Base-by-base conservation (phyloP, 768 basidiomycete species). In the Pleurotus tuber-regium region DNA sequence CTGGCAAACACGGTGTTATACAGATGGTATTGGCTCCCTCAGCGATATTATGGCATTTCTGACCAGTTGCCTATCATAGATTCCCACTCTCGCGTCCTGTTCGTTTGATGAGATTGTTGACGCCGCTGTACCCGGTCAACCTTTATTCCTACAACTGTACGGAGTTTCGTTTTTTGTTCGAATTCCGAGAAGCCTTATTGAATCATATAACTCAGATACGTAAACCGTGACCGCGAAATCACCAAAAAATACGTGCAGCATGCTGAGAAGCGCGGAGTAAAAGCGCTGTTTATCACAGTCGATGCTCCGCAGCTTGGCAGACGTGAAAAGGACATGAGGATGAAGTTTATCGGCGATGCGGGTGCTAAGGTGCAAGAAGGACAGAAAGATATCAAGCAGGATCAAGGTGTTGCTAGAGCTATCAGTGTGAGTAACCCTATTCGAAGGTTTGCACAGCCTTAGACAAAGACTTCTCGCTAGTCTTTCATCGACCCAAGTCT, bases 301-400 rank as follows among this genome's bases (percentile, higher is more conserved):
- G 96, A 98, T 69, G 96, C 96, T 0, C 96, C 96, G 4, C 94
- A 97, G 59, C 84, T 98, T 10, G 96, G 96, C 39, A 82, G 94
- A 10, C 81, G 95, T 52, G 94, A 96, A 66, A 94, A 95, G 83
- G 96, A 98, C 62, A 98, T 98, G 94, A 78, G 96, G 23, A 89
- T 89, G 84, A 96, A 93, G 64, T 98, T 98, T 55, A 90, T 89
- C 33, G 92, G 88, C 2, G 87, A 86, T 26, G 83, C 78, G 6
- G 81, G 79, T 51, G 78, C 80, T 7, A 73, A 68, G 21, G 61
- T 63, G 9, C 78, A 77, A 55, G 64, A 71, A 38, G 84, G 83
- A 2, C 70, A 75, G 11, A 64, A 72, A 33, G 76, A 73, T 12
- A 82, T 94, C 42, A 85, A 94, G 61, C 82, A 89, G 38, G 84